Evolutionary conservation across 169 alveolate species (phyloP).

Genomic region (Eimeria tenella): DNA sequence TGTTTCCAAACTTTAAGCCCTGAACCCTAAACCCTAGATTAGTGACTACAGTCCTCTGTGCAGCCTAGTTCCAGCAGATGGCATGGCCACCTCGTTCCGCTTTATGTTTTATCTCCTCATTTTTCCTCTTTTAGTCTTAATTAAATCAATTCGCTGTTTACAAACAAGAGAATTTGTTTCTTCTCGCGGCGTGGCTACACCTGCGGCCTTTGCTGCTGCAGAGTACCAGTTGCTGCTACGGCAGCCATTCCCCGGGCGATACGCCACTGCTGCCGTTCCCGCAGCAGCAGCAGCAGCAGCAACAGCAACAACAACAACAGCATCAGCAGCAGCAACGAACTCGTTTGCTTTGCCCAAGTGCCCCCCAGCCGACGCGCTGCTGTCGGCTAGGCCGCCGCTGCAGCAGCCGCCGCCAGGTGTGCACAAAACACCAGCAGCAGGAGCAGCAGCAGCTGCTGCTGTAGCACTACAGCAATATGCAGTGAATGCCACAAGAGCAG

Average conservation of each 20-base stretch:
- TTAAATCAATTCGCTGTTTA: no score
- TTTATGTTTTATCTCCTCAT: no score
- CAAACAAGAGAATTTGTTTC: no score
- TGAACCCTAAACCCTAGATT: no score
- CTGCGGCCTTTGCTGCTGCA: slow-evolving; percentile 16
- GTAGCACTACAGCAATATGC: slow-evolving; percentile 66
- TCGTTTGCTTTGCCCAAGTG: slow-evolving; percentile 5
- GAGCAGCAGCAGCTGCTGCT: slow-evolving; percentile 65
- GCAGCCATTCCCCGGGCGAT: background rate
- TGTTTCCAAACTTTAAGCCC: no score
- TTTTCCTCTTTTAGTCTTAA: no score
- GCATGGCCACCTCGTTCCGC: background rate
- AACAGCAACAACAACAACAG: background rate
- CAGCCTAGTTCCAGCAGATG: background rate
- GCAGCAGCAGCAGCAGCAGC: background rate
- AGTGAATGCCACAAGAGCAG: slow-evolving; percentile 15
- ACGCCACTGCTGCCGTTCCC: background rate
- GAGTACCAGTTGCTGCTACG: background rate
- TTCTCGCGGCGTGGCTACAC: background rate
- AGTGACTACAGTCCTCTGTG: background rate
- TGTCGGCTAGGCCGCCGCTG: slow-evolving; percentile 50
- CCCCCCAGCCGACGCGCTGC: slow-evolving; percentile 5
- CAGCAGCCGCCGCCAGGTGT: slow-evolving; percentile 51
- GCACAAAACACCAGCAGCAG: slow-evolving; percentile 42
- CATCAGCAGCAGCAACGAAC: background rate